Evolutionary conservation across 805 yeast genomes (phyloP).

Genomic region (Candida sakaeoensis): DNA sequence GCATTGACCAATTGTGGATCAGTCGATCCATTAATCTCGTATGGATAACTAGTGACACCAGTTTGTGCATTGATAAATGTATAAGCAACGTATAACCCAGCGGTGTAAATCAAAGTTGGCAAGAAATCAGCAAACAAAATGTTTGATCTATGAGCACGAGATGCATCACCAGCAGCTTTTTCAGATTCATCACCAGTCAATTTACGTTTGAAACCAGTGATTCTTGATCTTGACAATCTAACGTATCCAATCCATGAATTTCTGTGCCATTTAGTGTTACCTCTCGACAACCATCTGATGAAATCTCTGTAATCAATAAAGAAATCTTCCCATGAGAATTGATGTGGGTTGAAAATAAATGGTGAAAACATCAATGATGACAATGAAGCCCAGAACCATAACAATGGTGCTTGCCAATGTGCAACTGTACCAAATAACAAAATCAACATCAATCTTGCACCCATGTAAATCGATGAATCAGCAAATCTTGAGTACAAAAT

Average conservation of each 20-base stretch:
- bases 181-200: constrained; percentile 65
- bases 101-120: constrained; percentile 67
- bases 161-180: constrained; percentile 62
- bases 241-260: constrained; percentile 86
- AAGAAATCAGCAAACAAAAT: constrained; percentile 76
- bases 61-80: constrained; percentile 83
- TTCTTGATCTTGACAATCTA: constrained; percentile 76
- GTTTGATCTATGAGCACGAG: constrained; percentile 76
- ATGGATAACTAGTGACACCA: constrained; percentile 55
- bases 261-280: constrained; percentile 85
- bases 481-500: constrained; percentile 66
- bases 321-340: constrained; percentile 93
- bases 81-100: constrained; percentile 70
- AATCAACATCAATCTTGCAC: constrained; percentile 73
- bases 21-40: constrained; percentile 26
- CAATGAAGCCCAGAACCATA: constrained; percentile 97
- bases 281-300: constrained; percentile 87
- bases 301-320: constrained; percentile 94
- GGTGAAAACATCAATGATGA: constrained; percentile 89
- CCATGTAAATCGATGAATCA: constrained; percentile 78
- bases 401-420: constrained; percentile 87
- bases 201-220: constrained; percentile 87
- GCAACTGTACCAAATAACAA: constrained; percentile 70
- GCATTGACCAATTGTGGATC: constrained; percentile 59
- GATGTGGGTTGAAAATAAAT: constrained; percentile 95